These are phyloP conservation scores for Trichoderma polysporum DNA, from an alignment of 2,329 filamentous ascomycete genomes.

Conservation along the genomic window DNA sequence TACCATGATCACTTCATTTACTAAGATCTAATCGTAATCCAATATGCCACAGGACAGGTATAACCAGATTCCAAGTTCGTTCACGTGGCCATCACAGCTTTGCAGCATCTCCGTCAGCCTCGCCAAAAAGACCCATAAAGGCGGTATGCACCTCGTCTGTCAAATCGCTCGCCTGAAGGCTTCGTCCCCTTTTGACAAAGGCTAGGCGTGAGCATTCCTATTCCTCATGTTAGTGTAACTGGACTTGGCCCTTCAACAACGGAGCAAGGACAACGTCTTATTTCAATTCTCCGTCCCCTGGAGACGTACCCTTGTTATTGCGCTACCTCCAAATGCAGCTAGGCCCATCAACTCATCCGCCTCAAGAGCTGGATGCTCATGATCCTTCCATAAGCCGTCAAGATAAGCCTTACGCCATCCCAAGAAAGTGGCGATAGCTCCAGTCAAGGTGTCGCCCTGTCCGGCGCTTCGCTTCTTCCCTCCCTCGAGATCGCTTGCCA, in stretches of 20 bases:
- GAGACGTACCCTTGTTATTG: slow-evolving; percentile 72
- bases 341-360: slow-evolving; percentile 66
- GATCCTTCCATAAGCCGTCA: slow-evolving; percentile 71
- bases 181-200: slow-evolving; percentile 80
- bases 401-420: slow-evolving; percentile 87
- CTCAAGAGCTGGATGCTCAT: slow-evolving; percentile 43
- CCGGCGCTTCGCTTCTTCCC: slow-evolving; percentile 89
- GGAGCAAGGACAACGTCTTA: too few species aligned
- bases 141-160: slow-evolving; percentile 85
- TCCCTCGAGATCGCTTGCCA: slow-evolving; percentile 74
- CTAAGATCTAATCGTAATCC: too few species aligned
- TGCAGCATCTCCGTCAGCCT: slow-evolving; percentile 49
- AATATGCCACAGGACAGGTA: too few species aligned
- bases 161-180: slow-evolving; percentile 88
- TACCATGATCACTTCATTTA: too few species aligned
- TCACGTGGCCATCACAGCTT: slow-evolving; percentile 34
- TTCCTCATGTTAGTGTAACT: background rate
- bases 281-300: too few species aligned
- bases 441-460: slow-evolving; percentile 93
- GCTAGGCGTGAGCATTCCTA: slow-evolving; percentile 82
- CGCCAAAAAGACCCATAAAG: slow-evolving; percentile 78
- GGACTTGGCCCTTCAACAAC: too few species aligned
- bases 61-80: background rate
- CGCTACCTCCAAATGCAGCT: slow-evolving; percentile 82
- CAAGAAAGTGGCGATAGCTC: slow-evolving; percentile 81